phyloP scores from a whole-genome alignment of 768 basidiomycete species.

The Xerocomellus chrysenteron region DNA sequence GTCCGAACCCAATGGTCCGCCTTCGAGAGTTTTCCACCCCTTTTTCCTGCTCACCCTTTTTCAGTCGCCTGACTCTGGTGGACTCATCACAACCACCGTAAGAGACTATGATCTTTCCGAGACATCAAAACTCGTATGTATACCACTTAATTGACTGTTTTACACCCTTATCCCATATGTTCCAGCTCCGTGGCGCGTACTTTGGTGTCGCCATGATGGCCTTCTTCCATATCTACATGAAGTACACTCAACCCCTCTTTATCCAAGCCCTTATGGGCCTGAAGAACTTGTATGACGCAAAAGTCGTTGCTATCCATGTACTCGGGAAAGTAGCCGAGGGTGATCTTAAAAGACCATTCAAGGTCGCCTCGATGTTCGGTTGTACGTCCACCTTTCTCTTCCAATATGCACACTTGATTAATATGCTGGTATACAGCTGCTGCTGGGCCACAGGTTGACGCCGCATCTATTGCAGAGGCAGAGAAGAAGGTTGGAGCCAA shows the following conservation, averaged over 20 bases:
- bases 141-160: slow-evolving; percentile 24
- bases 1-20: slow-evolving; percentile 71
- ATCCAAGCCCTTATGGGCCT: slow-evolving; percentile 95
- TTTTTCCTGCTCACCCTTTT: neutral
- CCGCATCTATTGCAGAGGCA: slow-evolving; percentile 82
- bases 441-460: slow-evolving; percentile 79
- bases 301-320: slow-evolving; percentile 79
- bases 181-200: slow-evolving; percentile 62
- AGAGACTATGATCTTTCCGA: slow-evolving; percentile 92
- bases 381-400: slow-evolving; percentile 37
- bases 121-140: slow-evolving; percentile 72
- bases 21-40: neutral
- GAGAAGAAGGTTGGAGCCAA: slow-evolving; percentile 81
- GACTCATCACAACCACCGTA: slow-evolving; percentile 87
- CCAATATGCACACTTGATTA: neutral
- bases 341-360: slow-evolving; percentile 90
- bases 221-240: slow-evolving; percentile 91
- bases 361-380: slow-evolving; percentile 71
- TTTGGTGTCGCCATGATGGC: slow-evolving; percentile 84
- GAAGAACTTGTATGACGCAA: slow-evolving; percentile 86
- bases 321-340: slow-evolving; percentile 78
- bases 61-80: slow-evolving; percentile 62
- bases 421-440: slow-evolving; percentile 36
- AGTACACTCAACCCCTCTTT: slow-evolving; percentile 95
- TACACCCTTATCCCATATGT: neutral